Conservation (phyloP, 805 yeast species). For the Lachancea fermentati region DNA sequence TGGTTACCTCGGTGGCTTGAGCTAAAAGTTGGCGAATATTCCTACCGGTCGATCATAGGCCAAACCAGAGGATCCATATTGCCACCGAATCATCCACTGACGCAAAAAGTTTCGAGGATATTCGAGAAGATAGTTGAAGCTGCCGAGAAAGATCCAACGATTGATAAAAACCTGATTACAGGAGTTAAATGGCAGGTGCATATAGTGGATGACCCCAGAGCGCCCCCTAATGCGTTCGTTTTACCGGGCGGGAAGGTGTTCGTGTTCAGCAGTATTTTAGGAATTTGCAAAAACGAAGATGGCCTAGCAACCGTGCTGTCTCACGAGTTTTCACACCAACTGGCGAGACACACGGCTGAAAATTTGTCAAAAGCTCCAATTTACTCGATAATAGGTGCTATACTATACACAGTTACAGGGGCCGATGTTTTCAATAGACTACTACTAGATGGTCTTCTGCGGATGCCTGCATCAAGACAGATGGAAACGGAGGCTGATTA, state of each 20-base stretch:
- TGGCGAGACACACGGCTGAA: slow-evolving; percentile 89
- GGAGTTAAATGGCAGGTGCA: slow-evolving; percentile 67
- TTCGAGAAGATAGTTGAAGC: slow-evolving; percentile 61
- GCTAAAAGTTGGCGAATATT: slow-evolving; percentile 50
- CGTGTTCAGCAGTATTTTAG: slow-evolving; percentile 72
- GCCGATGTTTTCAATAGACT: slow-evolving; percentile 46
- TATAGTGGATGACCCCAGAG: slow-evolving; percentile 60
- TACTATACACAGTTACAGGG: slow-evolving; percentile 59
- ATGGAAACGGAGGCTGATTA: slow-evolving; percentile 97
- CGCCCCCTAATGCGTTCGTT: slow-evolving; percentile 96
- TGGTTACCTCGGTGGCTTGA: slow-evolving; percentile 68
- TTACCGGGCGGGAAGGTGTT: slow-evolving; percentile 95
- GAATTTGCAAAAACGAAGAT: slow-evolving; percentile 74
- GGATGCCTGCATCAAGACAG: slow-evolving; percentile 81
- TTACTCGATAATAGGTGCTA: slow-evolving; percentile 47
- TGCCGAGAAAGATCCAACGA: slow-evolving; percentile 40
- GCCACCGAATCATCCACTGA: slow-evolving; percentile 58
- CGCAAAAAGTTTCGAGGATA: slow-evolving; percentile 49
- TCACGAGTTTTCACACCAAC: slow-evolving; percentile 91
- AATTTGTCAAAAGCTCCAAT: slow-evolving; percentile 73
- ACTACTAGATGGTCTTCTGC: slow-evolving; percentile 49
- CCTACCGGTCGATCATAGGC: slow-evolving; percentile 54
- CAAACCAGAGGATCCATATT: slow-evolving; percentile 51
- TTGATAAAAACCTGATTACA: slow-evolving; percentile 27
- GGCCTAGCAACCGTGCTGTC: slow-evolving; percentile 93